phyloP scores from a whole-genome alignment of 2,329 filamentous ascomycete genomes.

The Hirsutella rhossiliensis region DNA sequence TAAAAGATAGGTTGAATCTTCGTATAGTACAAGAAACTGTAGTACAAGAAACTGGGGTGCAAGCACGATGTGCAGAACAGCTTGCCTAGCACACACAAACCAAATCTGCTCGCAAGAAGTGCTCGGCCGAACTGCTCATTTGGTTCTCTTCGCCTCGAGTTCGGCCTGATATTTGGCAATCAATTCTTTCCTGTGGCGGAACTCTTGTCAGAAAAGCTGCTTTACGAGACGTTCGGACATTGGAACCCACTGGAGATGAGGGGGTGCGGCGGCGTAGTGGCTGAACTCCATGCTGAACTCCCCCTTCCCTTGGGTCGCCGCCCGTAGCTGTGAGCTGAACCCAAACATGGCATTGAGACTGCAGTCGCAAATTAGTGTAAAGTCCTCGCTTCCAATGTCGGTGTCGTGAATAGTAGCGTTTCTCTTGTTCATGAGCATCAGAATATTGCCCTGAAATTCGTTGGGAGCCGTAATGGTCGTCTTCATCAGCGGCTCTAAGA shows the following conservation, averaged over 20 bases:
- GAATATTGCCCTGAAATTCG: slow-evolving; percentile 95
- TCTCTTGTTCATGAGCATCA: slow-evolving; percentile 92
- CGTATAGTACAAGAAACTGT: too few species aligned
- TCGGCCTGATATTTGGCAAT: slow-evolving; percentile 47
- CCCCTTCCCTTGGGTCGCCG: slow-evolving; percentile 93
- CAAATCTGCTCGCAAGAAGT: too few species aligned
- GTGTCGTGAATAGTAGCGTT: slow-evolving; percentile 92
- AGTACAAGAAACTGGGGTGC: too few species aligned
- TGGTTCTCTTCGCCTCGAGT: slow-evolving; percentile 42
- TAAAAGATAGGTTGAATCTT: too few species aligned
- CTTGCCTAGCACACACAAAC: too few species aligned
- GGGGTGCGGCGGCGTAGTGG: slow-evolving; percentile 80
- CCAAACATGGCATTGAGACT: slow-evolving; percentile 97
- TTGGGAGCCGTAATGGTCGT: slow-evolving; percentile 90
- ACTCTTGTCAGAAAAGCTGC: slow-evolving; percentile 3
- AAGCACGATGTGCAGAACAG: too few species aligned
- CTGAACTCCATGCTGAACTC: slow-evolving; percentile 99
- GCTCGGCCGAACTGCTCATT: slow-evolving; percentile 21
- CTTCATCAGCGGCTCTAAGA: slow-evolving; percentile 97
- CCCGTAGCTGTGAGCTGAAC: slow-evolving; percentile 81
- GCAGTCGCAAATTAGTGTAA: slow-evolving; percentile 84
- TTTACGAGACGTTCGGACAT: background rate
- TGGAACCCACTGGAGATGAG: slow-evolving; percentile 69
- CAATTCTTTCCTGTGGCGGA: slow-evolving; percentile 39
- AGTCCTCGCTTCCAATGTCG: slow-evolving; percentile 87